Percentiles rank a stretch among this genome's conserved stretches.
These are phyloP conservation scores for Agaricus bisporus DNA, from an alignment of 768 basidiomycete species.

Conservation along the genomic window DNA sequence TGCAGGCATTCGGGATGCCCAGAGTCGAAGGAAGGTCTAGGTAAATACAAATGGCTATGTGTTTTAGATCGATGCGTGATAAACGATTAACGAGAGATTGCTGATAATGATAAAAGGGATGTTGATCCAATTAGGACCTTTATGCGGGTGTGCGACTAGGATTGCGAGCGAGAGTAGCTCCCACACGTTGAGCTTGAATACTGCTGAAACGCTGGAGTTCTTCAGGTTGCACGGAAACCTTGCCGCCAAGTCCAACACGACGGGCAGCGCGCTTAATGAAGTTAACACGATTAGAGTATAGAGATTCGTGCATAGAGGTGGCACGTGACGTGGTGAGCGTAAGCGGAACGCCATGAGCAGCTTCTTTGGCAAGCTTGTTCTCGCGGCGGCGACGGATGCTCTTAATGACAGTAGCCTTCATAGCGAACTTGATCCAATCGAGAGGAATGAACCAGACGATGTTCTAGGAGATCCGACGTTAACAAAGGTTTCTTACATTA, in stretches of 20 bases:
- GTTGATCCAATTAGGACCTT: background rate
- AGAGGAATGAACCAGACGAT: conserved; percentile 95
- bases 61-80: conserved; percentile 8
- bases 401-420: conserved; percentile 92
- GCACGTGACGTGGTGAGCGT: conserved; percentile 85
- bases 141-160: conserved; percentile 32
- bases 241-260: conserved; percentile 83
- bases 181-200: conserved; percentile 75
- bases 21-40: conserved; percentile 4
- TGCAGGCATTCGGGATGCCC: background rate
- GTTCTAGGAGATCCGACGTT: conserved; percentile 45
- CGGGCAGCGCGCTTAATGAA: conserved; percentile 85
- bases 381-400: conserved; percentile 64
- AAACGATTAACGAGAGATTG: conserved; percentile 8
- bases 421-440: conserved; percentile 92
- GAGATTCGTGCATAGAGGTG: conserved; percentile 86
- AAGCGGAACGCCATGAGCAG: conserved; percentile 59
- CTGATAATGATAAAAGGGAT: background rate
- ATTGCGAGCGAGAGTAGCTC: conserved; percentile 71
- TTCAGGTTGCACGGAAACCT: conserved; percentile 71
- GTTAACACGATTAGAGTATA: conserved; percentile 92
- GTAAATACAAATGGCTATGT: conserved; percentile 4
- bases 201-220: conserved; percentile 82
- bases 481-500: background rate
- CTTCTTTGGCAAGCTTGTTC: conserved; percentile 30